phyloP scores from a whole-genome alignment of 164 flowering plant genomes.

The Stephania japonica region DNA sequence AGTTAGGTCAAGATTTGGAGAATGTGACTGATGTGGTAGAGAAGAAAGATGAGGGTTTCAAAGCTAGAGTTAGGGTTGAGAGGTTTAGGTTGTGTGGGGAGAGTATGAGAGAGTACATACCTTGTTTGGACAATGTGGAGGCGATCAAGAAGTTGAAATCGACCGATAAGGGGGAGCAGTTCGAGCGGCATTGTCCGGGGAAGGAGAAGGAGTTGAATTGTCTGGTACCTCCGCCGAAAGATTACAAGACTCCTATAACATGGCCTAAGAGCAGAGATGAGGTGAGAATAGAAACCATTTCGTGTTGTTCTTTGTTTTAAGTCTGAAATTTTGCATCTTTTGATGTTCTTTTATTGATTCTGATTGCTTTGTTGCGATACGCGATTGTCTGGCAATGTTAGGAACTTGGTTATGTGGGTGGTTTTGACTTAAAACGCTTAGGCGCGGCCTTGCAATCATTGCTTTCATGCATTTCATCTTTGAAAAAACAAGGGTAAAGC shows the following conservation, averaged over 20 bases:
- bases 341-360: neutral
- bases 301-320: neutral
- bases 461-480: too few species aligned
- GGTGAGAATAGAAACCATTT: constrained; percentile 35
- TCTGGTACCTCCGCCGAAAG: constrained; percentile 75
- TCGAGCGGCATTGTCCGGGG: constrained; percentile 79
- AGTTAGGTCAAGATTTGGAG: constrained; percentile 45
- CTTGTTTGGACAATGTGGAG: constrained; percentile 66
- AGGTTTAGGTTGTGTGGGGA: constrained; percentile 45
- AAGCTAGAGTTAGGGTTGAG: constrained; percentile 31
- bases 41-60: constrained; percentile 12
- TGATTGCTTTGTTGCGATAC: neutral
- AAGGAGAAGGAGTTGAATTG: constrained; percentile 52
- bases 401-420: too few species aligned
- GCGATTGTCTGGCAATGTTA: too few species aligned
- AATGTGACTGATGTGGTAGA: constrained; percentile 24
- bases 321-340: neutral
- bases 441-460: too few species aligned
- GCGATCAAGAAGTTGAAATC: constrained; percentile 49
- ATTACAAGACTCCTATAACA: constrained; percentile 58
- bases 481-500: too few species aligned
- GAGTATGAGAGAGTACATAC: constrained; percentile 69
- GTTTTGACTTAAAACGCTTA: too few species aligned
- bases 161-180: constrained; percentile 59
- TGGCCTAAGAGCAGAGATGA: constrained; percentile 95